phyloP scores from a whole-genome alignment of 1,284 basidiomycete species.

The Cutaneotrichosporon dermatis region DNA sequence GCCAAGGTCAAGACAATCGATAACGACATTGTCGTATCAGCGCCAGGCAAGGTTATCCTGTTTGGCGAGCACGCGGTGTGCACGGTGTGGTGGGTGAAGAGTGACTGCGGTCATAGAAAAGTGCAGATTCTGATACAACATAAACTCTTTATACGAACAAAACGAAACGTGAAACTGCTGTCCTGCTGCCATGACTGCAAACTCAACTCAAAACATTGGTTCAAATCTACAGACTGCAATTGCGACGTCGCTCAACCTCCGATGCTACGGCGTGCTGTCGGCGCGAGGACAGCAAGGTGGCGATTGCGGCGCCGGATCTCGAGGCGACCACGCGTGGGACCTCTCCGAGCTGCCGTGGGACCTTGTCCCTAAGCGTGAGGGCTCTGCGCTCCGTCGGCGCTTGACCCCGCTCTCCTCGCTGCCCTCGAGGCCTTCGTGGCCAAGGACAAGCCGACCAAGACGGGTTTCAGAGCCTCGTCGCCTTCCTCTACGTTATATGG shows the following conservation, averaged over 20 bases:
- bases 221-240: conserved; percentile 68
- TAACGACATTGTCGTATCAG: conserved; percentile 69
- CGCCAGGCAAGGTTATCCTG: conserved; percentile 96
- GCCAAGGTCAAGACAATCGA: conserved; percentile 29
- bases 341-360: conserved; percentile 82
- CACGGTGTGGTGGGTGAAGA: conserved; percentile 76
- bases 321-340: conserved; percentile 78
- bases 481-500: conserved; percentile 96
- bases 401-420: conserved; percentile 67
- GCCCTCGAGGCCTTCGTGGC: conserved; percentile 55
- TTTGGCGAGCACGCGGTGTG: conserved; percentile 98
- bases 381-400: conserved; percentile 56
- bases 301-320: conserved; percentile 76
- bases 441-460: conserved; percentile 27
- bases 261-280: conserved; percentile 83
- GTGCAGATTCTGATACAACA: conserved; percentile 12
- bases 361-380: conserved; percentile 55
- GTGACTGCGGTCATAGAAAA: not conserved
- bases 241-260: conserved; percentile 88
- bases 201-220: not conserved
- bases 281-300: conserved; percentile 70
- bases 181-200: too few relatives aligned
- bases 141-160: not conserved
- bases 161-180: not conserved
- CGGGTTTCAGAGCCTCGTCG: conserved; percentile 64